Conservation (phyloP, 805 yeast species). For the Ogataea pilisensis region DNA sequence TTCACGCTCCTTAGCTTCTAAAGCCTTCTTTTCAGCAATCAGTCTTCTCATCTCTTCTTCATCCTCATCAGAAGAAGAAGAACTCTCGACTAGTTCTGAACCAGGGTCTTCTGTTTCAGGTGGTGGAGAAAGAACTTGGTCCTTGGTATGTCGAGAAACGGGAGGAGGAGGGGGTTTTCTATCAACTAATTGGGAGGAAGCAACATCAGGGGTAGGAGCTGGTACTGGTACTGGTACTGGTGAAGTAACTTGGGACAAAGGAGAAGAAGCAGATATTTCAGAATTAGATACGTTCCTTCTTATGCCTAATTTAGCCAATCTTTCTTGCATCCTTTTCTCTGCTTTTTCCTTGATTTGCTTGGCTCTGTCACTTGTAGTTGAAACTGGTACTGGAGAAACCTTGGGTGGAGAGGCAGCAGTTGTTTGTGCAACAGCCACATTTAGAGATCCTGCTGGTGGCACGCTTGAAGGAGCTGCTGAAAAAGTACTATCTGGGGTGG, state of each 20-base stretch:
- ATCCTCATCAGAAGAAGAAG: slow-evolving; percentile 21
- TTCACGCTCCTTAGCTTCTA: slow-evolving; percentile 37
- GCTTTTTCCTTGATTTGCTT: slow-evolving; percentile 82
- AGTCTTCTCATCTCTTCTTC: slow-evolving; percentile 43
- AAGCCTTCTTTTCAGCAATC: slow-evolving; percentile 43
- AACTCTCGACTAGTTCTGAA: slow-evolving; percentile 5
- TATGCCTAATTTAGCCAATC: slow-evolving; percentile 77
- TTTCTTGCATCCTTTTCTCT: slow-evolving; percentile 75
- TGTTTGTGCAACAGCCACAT: no score
- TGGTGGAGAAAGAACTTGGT: not conserved
- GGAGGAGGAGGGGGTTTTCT: slow-evolving; percentile 20
- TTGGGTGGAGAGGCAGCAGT: slow-evolving; percentile 12
- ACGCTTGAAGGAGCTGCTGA: slow-evolving; percentile 21
- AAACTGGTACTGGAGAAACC: no score
- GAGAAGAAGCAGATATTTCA: slow-evolving; percentile 8
- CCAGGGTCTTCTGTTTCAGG: slow-evolving; percentile 3
- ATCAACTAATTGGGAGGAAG: slow-evolving; percentile 8
- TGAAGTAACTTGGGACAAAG: slow-evolving; percentile 7
- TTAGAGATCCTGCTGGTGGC: no score
- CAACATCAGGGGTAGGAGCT: slow-evolving; percentile 16
- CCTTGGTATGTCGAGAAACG: slow-evolving; percentile 15
- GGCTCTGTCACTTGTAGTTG: slow-evolving; percentile 61
- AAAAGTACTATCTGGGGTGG: slow-evolving; percentile 9
- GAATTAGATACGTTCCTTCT: slow-evolving; percentile 30
- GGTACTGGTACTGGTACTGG: slow-evolving; percentile 22